Evolutionary conservation across 1,284 basidiomycete species (phyloP).

Genomic region (Schizophyllum commune): DNA sequence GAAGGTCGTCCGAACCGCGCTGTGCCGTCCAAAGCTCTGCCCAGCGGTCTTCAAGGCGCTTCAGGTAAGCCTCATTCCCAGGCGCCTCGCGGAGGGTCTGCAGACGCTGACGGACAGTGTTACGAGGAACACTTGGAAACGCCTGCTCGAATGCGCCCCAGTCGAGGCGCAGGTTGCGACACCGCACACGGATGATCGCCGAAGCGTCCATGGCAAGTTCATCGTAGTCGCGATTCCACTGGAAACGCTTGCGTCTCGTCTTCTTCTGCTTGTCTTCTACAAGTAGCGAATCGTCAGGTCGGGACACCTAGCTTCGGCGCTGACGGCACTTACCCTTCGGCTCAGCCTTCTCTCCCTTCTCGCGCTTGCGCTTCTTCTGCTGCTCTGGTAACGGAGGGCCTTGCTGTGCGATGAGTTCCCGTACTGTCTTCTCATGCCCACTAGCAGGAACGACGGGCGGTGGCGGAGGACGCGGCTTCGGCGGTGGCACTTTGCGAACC

Average conservation of each 20-base stretch:
- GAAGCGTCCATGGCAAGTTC: constrained; percentile 81
- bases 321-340: constrained; percentile 1
- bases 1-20: constrained; percentile 57
- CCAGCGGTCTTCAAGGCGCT: constrained; percentile 79
- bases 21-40: constrained; percentile 67
- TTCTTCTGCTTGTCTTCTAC: constrained; percentile 15
- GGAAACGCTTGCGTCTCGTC: constrained; percentile 55
- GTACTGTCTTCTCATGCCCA: constrained; percentile 45
- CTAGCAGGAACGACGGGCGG: constrained; percentile 30
- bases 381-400: constrained; percentile 32
- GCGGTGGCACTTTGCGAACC: constrained; percentile 16
- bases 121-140: constrained; percentile 64
- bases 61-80: constrained; percentile 68
- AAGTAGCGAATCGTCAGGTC: constrained; percentile 2
- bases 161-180: constrained; percentile 54
- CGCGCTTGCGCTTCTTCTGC: constrained; percentile 31
- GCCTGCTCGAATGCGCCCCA: constrained; percentile 70
- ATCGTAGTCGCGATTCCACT: constrained; percentile 82
- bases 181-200: constrained; percentile 76
- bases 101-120: constrained; percentile 60
- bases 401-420: constrained; percentile 48
- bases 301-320: constrained; percentile 6
- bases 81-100: constrained; percentile 51
- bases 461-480: constrained; percentile 15
- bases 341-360: constrained; percentile 20